Evolutionary conservation across 768 basidiomycete species (phyloP).

Genomic region (Flagelloscypha sp.): DNA sequence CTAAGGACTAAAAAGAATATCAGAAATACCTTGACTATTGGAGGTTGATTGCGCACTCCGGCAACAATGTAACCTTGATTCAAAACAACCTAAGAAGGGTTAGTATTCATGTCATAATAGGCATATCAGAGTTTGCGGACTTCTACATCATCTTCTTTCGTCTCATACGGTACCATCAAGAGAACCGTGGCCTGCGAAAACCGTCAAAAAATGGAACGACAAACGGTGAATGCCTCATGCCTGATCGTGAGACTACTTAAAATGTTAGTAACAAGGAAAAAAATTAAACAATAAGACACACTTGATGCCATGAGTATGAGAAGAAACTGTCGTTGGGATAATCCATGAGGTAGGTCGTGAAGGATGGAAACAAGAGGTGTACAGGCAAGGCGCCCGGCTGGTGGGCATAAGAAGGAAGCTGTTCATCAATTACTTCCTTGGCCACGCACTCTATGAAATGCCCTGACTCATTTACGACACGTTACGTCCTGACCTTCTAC

Average conservation of each 20-base stretch:
- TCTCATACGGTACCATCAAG: constrained; percentile 63
- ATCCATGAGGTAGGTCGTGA: constrained; percentile 5
- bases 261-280: constrained; percentile 6
- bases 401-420: too few relatives aligned
- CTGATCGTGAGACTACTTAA: constrained; percentile 76
- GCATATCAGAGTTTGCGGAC: constrained; percentile 13
- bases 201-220: constrained; percentile 14
- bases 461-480: too few relatives aligned
- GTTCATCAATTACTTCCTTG: too few relatives aligned
- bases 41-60: constrained; percentile 59
- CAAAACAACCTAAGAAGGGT: constrained; percentile 49
- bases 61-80: constrained; percentile 67
- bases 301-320: constrained; percentile 84
- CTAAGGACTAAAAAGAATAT: neutral
- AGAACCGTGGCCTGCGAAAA: constrained; percentile 61
- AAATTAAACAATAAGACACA: constrained; percentile 26
- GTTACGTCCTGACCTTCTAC: too few relatives aligned
- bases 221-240: constrained; percentile 26
- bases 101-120: constrained; percentile 2
- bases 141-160: constrained; percentile 60
- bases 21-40: constrained; percentile 59
- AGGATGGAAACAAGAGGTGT: neutral
- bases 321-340: constrained; percentile 2
- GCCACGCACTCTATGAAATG: too few relatives aligned
- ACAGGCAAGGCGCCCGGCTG: too few relatives aligned